Conservation (phyloP, 192 early-diverging fungal genomes). For the Spinellus fusiger region DNA sequence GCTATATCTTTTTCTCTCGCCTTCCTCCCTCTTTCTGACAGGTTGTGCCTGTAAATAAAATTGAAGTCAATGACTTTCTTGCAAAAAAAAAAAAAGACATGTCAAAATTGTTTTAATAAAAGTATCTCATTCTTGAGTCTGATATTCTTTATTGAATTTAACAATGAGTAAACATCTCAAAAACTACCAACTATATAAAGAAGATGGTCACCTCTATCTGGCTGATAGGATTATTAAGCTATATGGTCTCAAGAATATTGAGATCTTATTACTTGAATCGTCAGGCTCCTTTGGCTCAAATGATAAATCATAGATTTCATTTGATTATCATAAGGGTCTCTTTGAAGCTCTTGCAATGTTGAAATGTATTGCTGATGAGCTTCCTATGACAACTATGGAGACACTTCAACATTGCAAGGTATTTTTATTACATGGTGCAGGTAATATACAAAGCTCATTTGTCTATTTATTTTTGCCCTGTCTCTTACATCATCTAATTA, state of each 20-base stretch:
- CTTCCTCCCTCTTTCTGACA: too few species aligned
- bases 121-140: too few species aligned
- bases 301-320: slow-evolving; percentile 6
- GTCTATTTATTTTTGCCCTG: not conserved
- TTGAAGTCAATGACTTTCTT: too few species aligned
- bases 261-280: slow-evolving; percentile 4
- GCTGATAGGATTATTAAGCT: slow-evolving; percentile 10
- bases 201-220: slow-evolving; percentile 7
- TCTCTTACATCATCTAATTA: slow-evolving; percentile 8
- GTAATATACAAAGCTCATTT: slow-evolving; percentile 3
- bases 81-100: too few species aligned
- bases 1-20: too few species aligned
- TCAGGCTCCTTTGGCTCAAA: slow-evolving; percentile 3
- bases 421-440: slow-evolving; percentile 3
- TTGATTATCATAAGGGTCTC: slow-evolving; percentile 10
- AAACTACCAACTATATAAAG: not conserved
- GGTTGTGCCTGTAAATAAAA: too few species aligned
- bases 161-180: slow-evolving; percentile 12
- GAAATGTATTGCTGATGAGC: slow-evolving; percentile 4
- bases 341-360: slow-evolving; percentile 3
- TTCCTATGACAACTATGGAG: slow-evolving; percentile 5
- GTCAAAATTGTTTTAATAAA: too few species aligned
- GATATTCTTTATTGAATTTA: too few species aligned
- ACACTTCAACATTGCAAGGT: slow-evolving; percentile 4
- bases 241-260: slow-evolving; percentile 11